A percentile compares a stretch with the other conserved stretches of the same genome.
These are phyloP conservation scores for Talaromyces sp. DNA, from an alignment of 2,329 filamentous ascomycete genomes.

Conservation along the genomic window DNA sequence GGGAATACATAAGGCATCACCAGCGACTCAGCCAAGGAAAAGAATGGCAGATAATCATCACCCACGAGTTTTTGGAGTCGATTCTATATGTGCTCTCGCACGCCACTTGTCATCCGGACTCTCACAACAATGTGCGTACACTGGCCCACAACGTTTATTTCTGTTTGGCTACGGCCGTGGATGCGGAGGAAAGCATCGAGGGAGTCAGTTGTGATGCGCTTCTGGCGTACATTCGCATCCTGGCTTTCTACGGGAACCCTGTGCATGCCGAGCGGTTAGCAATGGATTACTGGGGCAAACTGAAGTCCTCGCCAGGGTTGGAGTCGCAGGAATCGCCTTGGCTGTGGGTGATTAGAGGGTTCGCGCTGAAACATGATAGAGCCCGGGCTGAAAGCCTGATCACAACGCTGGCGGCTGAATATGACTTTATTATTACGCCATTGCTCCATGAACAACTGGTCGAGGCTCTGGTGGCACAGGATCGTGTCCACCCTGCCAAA, in stretches of 20 bases:
- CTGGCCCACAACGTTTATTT: conserved; percentile 27
- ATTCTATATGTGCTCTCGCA: conserved; percentile 35
- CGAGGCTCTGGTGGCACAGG: conserved; percentile 55
- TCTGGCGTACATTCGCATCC: conserved; percentile 43
- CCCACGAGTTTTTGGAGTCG: conserved; percentile 33
- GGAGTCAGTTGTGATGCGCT: conserved; percentile 32
- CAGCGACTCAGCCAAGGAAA: conserved; percentile 29
- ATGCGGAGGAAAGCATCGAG: conserved; percentile 34
- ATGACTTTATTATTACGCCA: conserved; percentile 45
- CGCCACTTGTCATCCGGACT: conserved; percentile 29
- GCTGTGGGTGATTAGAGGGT: conserved; percentile 54
- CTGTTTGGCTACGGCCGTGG: conserved; percentile 30
- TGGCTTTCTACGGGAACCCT: conserved; percentile 52
- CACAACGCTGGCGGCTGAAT: conserved; percentile 43
- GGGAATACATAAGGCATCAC: conserved; percentile 50
- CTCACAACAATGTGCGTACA: conserved; percentile 32
- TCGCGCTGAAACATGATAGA: conserved; percentile 55
- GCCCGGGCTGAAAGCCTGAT: conserved; percentile 54
- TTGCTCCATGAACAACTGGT: conserved; percentile 49
- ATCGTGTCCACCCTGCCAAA: conserved; percentile 58
- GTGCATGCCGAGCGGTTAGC: conserved; percentile 49
- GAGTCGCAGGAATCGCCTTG: conserved; percentile 31
- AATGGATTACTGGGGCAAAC: conserved; percentile 32
- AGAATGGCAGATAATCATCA: conserved; percentile 33
- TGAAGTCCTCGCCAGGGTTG: conserved; percentile 18